A percentile compares a stretch with the other conserved stretches of the same genome.
Evolutionary conservation across 73 alveolate genomes (phyloP).

Genomic region (Uronychia binucleata): DNA sequence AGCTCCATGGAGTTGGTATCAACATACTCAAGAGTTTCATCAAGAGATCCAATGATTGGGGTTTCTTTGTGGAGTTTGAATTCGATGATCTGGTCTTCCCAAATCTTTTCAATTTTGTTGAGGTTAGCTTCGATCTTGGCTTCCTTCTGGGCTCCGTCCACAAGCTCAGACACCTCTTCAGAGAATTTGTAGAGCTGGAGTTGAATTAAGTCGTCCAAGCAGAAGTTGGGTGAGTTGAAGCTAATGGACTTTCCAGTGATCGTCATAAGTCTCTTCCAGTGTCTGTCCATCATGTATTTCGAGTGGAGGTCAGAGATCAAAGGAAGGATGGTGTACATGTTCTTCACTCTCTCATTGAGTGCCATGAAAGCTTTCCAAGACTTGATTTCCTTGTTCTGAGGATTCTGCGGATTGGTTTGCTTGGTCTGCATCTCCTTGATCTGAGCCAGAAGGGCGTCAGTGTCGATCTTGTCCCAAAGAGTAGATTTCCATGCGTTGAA

Average conservation of each 20-base stretch:
- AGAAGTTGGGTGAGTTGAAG: constrained; percentile 94
- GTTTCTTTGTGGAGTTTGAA: constrained; percentile 85
- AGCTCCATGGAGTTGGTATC: constrained; percentile 93
- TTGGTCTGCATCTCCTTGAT: constrained; percentile 92
- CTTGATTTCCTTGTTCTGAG: constrained; percentile 76
- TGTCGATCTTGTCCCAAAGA: constrained; percentile 99
- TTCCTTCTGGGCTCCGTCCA: constrained; percentile 97
- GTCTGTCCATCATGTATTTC: constrained; percentile 98
- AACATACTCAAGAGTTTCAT: constrained; percentile 90
- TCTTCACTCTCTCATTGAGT: constrained; percentile 92
- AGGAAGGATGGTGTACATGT: constrained; percentile 96
- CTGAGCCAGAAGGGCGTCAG: constrained; percentile 96
- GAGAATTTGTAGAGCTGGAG: constrained; percentile 96
- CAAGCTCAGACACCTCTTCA: constrained; percentile 96
- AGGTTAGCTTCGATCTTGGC: constrained; percentile 96
- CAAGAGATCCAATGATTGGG: constrained; percentile 69
- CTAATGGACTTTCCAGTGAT: constrained; percentile 92
- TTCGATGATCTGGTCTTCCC: constrained; percentile 81
- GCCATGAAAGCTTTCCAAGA: constrained; percentile 88
- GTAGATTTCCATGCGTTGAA: constrained; percentile 99
- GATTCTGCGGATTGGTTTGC: constrained; percentile 89
- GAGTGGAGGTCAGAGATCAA: constrained; percentile 95
- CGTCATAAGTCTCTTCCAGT: constrained; percentile 98
- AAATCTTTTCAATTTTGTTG: constrained; percentile 79
- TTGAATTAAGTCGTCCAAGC: constrained; percentile 93